Conservation (phyloP, 495 filamentous ascomycete species). For the Aspergillus olivimuriae region DNA sequence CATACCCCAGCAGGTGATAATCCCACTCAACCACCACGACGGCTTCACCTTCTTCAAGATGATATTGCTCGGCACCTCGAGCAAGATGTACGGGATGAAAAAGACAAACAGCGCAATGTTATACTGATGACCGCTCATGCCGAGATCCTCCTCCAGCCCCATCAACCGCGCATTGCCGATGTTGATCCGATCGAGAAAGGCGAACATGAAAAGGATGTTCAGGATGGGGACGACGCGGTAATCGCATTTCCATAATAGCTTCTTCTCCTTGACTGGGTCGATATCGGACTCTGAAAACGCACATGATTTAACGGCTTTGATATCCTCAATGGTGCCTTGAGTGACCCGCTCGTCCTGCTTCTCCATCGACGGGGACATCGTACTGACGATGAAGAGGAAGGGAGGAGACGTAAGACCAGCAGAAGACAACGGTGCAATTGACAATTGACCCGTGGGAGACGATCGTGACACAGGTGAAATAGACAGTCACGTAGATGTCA, state of each 20-base stretch:
- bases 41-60: slow-evolving; percentile 60
- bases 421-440: too few species aligned
- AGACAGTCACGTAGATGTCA: too few species aligned
- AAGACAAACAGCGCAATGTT: slow-evolving; percentile 63
- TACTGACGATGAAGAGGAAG: background rate
- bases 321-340: slow-evolving; percentile 2
- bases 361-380: background rate
- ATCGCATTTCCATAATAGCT: slow-evolving; percentile 34
- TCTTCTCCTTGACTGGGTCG: slow-evolving; percentile 24
- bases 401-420: background rate
- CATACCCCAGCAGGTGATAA: slow-evolving; percentile 51
- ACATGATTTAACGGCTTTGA: slow-evolving; percentile 10
- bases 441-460: too few species aligned
- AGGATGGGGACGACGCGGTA: slow-evolving; percentile 35
- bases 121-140: slow-evolving; percentile 52
- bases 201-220: slow-evolving; percentile 31
- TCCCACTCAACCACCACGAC: slow-evolving; percentile 46
- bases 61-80: slow-evolving; percentile 61
- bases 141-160: slow-evolving; percentile 53
- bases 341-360: too few species aligned
- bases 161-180: slow-evolving; percentile 59
- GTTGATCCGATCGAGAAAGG: slow-evolving; percentile 48
- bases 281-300: background rate
- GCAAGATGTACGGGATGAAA: slow-evolving; percentile 63
- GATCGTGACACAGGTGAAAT: too few species aligned